Percentiles rank a stretch among this genome's conserved stretches.
Conservation (phyloP, 495 filamentous ascomycete genomes). For the Penicillium subrubescens region DNA sequence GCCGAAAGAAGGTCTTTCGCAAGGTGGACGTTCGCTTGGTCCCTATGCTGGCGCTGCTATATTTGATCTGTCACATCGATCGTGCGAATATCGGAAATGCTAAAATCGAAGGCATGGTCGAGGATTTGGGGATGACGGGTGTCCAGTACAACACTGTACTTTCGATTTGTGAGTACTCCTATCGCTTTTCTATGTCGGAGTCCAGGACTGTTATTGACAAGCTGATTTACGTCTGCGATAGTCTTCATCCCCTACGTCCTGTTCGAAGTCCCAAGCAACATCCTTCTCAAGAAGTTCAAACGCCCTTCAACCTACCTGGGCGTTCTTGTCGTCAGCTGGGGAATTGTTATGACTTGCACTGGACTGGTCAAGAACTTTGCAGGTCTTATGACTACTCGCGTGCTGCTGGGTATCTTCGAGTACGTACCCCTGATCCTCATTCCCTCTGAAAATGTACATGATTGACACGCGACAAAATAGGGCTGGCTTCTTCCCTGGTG, state of each 20-base stretch:
- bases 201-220: background rate
- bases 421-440: slow-evolving; percentile 5
- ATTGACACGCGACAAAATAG: slow-evolving; percentile 1
- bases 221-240: background rate
- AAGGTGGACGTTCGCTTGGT: slow-evolving; percentile 30
- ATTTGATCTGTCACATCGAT: slow-evolving; percentile 55
- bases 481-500: slow-evolving; percentile 66
- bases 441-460: background rate
- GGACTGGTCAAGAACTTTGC: slow-evolving; percentile 56
- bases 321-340: slow-evolving; percentile 51
- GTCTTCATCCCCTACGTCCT: slow-evolving; percentile 71
- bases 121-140: slow-evolving; percentile 61
- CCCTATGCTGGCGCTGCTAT: slow-evolving; percentile 44
- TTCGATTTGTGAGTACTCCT: slow-evolving; percentile 65
- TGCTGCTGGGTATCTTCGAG: slow-evolving; percentile 68
- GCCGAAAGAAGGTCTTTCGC: slow-evolving; percentile 5
- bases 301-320: slow-evolving; percentile 44
- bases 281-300: slow-evolving; percentile 49
- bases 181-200: slow-evolving; percentile 28
- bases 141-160: slow-evolving; percentile 64
- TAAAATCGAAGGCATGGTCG: slow-evolving; percentile 67
- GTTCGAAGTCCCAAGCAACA: slow-evolving; percentile 58
- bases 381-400: slow-evolving; percentile 59
- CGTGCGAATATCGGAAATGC: slow-evolving; percentile 73
- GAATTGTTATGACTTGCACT: slow-evolving; percentile 51